Evolutionary conservation across 2,329 filamentous ascomycete species (phyloP).

Genomic region (Dryadomyces quercus-mongolicae): DNA sequence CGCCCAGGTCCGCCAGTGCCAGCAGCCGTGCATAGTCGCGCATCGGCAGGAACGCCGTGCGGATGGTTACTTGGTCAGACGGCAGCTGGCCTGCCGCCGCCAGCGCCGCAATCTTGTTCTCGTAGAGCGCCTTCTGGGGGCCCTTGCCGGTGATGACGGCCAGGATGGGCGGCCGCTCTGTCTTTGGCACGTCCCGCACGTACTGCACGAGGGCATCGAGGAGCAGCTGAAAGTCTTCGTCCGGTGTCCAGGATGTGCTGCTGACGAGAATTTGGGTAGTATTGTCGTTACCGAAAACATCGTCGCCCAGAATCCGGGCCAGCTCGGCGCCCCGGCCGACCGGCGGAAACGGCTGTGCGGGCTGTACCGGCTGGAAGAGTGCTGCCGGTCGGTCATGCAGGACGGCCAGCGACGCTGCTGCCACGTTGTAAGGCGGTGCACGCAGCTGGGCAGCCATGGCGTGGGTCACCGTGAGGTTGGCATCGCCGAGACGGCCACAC

Average conservation of each 20-base stretch:
- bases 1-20: constrained; percentile 74
- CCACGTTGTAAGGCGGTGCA: constrained; percentile 49
- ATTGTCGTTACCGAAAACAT: not conserved
- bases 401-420: constrained; percentile 45
- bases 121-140: constrained; percentile 67
- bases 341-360: constrained; percentile 19
- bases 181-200: constrained; percentile 6
- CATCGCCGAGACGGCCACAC: constrained; percentile 55
- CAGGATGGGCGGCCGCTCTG: constrained; percentile 51
- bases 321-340: constrained; percentile 1
- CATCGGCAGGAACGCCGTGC: constrained; percentile 75
- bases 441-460: constrained; percentile 72
- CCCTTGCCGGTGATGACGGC: constrained; percentile 94
- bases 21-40: constrained; percentile 77
- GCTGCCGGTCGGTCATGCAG: constrained; percentile 78
- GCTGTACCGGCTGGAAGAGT: constrained; percentile 58
- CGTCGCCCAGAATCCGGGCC: constrained; percentile 4
- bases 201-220: constrained; percentile 73
- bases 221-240: constrained; percentile 86
- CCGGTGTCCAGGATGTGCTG: constrained; percentile 93
- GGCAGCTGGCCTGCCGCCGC: constrained; percentile 49
- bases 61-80: constrained; percentile 59
- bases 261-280: constrained; percentile 54
- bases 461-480: constrained; percentile 78
- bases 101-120: constrained; percentile 51